Conservation (phyloP, 164 flowering plant species). For the Liriodendron chinense region DNA sequence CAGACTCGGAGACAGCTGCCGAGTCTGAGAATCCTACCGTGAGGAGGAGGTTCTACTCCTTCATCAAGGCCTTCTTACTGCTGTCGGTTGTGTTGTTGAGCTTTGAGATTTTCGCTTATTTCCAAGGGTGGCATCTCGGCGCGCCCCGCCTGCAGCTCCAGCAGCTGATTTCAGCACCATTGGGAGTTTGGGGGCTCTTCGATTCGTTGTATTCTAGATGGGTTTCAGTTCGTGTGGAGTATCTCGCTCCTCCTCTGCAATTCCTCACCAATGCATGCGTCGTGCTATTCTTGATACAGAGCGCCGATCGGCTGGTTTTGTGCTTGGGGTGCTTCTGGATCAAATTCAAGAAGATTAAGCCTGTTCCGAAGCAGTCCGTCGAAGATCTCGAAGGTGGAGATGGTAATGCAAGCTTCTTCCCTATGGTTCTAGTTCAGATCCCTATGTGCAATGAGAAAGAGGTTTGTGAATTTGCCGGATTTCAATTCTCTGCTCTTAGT, state of each 20-base stretch:
- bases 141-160: constrained; percentile 42
- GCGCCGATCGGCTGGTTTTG: constrained; percentile 66
- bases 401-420: constrained; percentile 45
- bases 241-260: constrained; percentile 89
- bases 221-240: constrained; percentile 79
- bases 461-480: constrained; percentile 37
- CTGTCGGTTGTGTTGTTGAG: constrained; percentile 58
- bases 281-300: constrained; percentile 75
- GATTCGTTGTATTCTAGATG: constrained; percentile 65
- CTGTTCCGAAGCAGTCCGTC: constrained; percentile 40
- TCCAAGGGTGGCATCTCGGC: constrained; percentile 77
- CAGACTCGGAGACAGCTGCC: constrained; percentile 48
- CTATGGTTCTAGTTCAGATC: constrained; percentile 97
- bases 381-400: constrained; percentile 67
- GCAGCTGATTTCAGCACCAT: constrained; percentile 30
- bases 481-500: not conserved
- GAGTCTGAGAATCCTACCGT: constrained; percentile 31
- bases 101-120: constrained; percentile 77
- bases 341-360: constrained; percentile 72
- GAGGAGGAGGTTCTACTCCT: constrained; percentile 51
- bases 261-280: constrained; percentile 75
- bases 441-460: constrained; percentile 99
- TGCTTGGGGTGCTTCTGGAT: constrained; percentile 96
- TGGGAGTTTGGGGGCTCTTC: constrained; percentile 47
- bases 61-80: constrained; percentile 59